Evolutionary conservation across 108 stramenopile genomes (phyloP).

Genomic region (Asterionellopsis glacialis): DNA sequence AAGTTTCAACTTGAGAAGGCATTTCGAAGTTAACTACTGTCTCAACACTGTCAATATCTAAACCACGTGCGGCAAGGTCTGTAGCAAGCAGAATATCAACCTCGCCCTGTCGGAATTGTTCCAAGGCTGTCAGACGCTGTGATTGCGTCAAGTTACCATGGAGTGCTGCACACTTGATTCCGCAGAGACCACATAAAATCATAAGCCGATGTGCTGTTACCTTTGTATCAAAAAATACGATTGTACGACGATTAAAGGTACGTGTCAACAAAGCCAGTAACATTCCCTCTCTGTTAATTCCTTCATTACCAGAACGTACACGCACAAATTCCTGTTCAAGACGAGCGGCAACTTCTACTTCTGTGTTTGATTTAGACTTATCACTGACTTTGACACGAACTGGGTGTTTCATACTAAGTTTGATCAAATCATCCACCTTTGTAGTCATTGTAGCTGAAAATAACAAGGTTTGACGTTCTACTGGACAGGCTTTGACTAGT

Average conservation of each 20-base stretch:
- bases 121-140: slow-evolving; percentile 87
- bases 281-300: slow-evolving; percentile 87
- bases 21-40: slow-evolving; percentile 98
- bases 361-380: slow-evolving; percentile 27
- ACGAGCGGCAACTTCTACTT: slow-evolving; percentile 84
- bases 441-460: slow-evolving; percentile 99
- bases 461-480: slow-evolving; percentile 88
- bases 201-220: slow-evolving; percentile 84
- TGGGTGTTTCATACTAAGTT: slow-evolving; percentile 85
- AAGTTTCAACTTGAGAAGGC: slow-evolving; percentile 90
- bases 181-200: slow-evolving; percentile 81
- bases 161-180: slow-evolving; percentile 85
- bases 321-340: slow-evolving; percentile 97
- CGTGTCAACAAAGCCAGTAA: slow-evolving; percentile 81
- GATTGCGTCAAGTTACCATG: slow-evolving; percentile 93
- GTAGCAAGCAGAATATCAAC: slow-evolving; percentile 93
- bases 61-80: slow-evolving; percentile 95
- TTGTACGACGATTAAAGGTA: slow-evolving; percentile 76
- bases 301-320: slow-evolving; percentile 78
- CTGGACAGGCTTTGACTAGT: slow-evolving; percentile 87
- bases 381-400: slow-evolving; percentile 81
- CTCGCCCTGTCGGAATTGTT: slow-evolving; percentile 84
- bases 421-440: slow-evolving; percentile 89
- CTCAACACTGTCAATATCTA: slow-evolving; percentile 88
- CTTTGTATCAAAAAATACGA: slow-evolving; percentile 97